These are phyloP conservation scores for Macrolepiota albuminosa DNA, from an alignment of 768 basidiomycete species.

Conservation along the genomic window DNA sequence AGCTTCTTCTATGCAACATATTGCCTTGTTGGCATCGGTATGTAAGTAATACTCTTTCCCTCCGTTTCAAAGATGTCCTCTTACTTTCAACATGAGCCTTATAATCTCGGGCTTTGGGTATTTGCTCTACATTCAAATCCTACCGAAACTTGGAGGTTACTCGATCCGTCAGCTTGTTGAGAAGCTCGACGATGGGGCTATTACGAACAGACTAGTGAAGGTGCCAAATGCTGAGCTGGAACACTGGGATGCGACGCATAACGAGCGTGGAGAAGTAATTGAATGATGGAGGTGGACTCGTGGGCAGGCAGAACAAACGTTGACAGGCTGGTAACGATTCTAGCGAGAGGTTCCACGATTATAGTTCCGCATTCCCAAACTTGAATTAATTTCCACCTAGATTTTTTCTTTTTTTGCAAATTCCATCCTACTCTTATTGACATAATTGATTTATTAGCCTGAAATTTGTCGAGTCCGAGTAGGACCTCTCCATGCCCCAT, in stretches of 20 bases:
- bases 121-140: constrained; percentile 30
- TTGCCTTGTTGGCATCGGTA: constrained; percentile 31
- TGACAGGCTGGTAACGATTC: no score
- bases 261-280: constrained; percentile 28
- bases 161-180: constrained; percentile 42
- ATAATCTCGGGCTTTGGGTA: constrained; percentile 26
- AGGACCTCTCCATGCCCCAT: no score
- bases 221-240: constrained; percentile 25
- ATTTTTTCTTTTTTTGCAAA: no score
- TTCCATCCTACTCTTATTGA: no score
- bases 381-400: no score
- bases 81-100: constrained; percentile 17
- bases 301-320: no score
- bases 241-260: constrained; percentile 31
- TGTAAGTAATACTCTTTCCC: constrained; percentile 20
- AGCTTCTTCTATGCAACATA: constrained; percentile 40
- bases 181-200: constrained; percentile 28
- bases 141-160: constrained; percentile 40
- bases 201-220: constrained; percentile 25
- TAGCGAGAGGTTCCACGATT: no score
- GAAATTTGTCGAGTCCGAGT: no score
- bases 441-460: no score
- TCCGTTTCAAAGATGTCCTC: not conserved
- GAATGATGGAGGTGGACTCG: no score
- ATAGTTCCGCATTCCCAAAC: no score